Evolutionary conservation across 352 stramenopile species (phyloP), one percentile per base, ranked within the genome.

Genomic region (Phytophthora europaea): DNA sequence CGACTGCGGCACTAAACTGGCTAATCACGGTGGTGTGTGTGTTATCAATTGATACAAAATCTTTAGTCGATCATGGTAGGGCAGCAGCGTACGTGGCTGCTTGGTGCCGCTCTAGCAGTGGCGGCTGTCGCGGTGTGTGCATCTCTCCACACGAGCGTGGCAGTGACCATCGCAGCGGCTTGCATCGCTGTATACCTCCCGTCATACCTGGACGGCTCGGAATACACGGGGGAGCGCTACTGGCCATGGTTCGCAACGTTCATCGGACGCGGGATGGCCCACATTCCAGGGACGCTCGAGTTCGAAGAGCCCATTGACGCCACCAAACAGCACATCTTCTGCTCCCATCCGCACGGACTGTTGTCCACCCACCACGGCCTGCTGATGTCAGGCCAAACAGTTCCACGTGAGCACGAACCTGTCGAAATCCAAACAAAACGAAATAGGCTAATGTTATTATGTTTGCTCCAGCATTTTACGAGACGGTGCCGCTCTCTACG

Each of bases 241-340:
- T 91, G 84, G 84, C 84, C 82, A 16, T 81, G 73, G 73, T 91
- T 90, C 47, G 82, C 79, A 40, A 74, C 52, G 20, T 85, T 83
- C 77, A 73, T 72, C 23, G 76, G 72, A 15, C 55, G 43, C 10
- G 47, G 73, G 23, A 75, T 90, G 64, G 54, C 75, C 5, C 60
- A 73, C 23, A 81, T 92, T 56, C 71, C 77, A 0, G 82, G 78
- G 61, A 91, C 85, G 54, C 69, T 94, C 40, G 85, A 94, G 67
- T 93, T 89, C 71, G 87, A 96, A 56, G 79, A 87, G 55, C 75
- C 76, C 9, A 67, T 95, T 51, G 79, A 91, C 38, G 78, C 84
- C 6, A 64, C 56, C 31, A 87, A 84, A 75, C 88, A 94, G 65
- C 90, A 95, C 62, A 88, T 96, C 31, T 93, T 94, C 56, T 91